Evolutionary conservation across 306 rosid species (phyloP), one percentile per base, ranked within the genome.

Genomic region (Castanopsis chinensis): DNA sequence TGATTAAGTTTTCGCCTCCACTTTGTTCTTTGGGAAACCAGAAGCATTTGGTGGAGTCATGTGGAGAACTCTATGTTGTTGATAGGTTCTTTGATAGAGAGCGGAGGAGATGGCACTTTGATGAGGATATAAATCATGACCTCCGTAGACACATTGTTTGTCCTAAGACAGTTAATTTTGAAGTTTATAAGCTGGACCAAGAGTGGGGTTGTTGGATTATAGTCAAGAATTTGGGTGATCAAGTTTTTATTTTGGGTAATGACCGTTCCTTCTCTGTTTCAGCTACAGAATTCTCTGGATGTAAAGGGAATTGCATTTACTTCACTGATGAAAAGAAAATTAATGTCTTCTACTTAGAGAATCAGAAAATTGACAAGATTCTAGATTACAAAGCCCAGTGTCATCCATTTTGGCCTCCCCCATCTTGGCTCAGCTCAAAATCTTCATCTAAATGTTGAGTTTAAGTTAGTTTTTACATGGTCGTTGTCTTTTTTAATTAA

Each of bases 41-140:
- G 71, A 94, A 94, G 61, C 88, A 91, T 60, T 70, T 92, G 83
- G 89, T 88, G 84, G 75, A 61, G 49, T 43, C 51, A 43, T 9
- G 13, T 43, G 51, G 51, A 43, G 51, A 7, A 6, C 51, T 43
- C 51, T 43, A 43, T 43, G 11, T 43, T 43, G 51, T 88, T 28
- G 91, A 85, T 73, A 59, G 81, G 57, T 55, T 72, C 69, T 9
- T 43, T 43, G 51, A 43, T 43, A 43, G 51, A 10, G 51, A 43
- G 12, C 51, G 3, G 51, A 43, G 51, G 65, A 33, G 37, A 33
- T 33, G 37, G 37, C 37, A 33, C 37, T 33, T 33, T 33, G 37
- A 33, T 5, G 37, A 33, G 37, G 37, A 33, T 33, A 33, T 33
- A 33, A 33, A 33, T 13, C 67, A 21, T 59, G 21, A 19, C 21